A percentile compares a stretch with the other conserved stretches of the same genome.
Conservation (phyloP, 345 rosid genomes). For the Brassica carinata region DNA sequence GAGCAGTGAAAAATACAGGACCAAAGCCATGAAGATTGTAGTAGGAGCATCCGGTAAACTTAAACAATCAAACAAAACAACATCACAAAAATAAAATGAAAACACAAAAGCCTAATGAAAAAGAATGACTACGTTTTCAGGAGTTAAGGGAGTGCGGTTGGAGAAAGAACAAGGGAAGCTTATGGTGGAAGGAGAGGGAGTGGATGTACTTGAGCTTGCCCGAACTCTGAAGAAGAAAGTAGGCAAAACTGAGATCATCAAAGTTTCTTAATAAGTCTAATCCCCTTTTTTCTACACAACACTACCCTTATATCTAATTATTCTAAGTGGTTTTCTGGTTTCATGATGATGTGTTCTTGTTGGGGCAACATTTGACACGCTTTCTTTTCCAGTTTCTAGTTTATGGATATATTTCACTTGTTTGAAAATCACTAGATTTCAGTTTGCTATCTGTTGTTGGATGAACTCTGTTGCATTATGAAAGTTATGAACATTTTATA, state of each 20-base stretch:
- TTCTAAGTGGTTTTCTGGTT: background rate
- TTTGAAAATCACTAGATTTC: background rate
- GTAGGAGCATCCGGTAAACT: background rate
- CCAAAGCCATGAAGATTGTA: background rate
- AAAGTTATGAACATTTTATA: conserved; percentile 4
- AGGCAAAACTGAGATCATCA: conserved; percentile 20
- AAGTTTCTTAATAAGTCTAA: background rate
- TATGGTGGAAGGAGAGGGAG: conserved; percentile 1
- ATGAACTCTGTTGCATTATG: conserved; percentile 8
- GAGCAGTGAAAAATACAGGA: background rate
- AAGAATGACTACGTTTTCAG: background rate
- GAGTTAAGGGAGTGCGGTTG: conserved; percentile 8
- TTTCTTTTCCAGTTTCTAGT: conserved; percentile 1
- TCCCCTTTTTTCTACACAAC: background rate
- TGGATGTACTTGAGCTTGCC: background rate
- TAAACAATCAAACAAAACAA: background rate
- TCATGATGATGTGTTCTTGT: background rate
- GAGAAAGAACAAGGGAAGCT: conserved; percentile 13
- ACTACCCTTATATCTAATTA: background rate
- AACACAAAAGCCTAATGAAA: background rate
- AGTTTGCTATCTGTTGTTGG: background rate
- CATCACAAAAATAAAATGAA: background rate
- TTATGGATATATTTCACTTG: background rate
- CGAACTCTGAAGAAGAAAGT: conserved; percentile 20
- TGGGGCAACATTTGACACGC: background rate